Evolutionary conservation across 108 stramenopile genomes (phyloP).

Genomic region (Aureococcus anophagefferens): DNA sequence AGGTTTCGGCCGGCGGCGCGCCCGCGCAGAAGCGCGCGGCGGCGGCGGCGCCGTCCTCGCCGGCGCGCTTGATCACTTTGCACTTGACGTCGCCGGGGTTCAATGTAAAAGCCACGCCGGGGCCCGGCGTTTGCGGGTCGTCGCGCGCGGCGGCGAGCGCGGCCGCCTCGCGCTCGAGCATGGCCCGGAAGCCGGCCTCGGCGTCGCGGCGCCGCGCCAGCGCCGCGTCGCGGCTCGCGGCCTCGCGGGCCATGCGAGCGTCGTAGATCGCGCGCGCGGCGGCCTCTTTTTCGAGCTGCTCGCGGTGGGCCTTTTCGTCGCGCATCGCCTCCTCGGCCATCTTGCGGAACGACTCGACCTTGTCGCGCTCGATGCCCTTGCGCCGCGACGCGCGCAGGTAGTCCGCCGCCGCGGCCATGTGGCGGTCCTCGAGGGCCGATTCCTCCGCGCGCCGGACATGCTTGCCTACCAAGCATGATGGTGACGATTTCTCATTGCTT

Average conservation of each 20-base stretch:
- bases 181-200: neutral
- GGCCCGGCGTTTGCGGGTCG: too few species aligned
- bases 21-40: neutral
- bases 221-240: neutral
- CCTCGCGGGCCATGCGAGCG: neutral
- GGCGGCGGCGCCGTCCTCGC: neutral
- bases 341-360: neutral
- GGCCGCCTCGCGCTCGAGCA: neutral
- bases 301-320: neutral
- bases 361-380: neutral
- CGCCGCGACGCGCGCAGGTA: neutral
- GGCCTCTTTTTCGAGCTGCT: neutral
- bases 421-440: neutral
- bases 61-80: neutral
- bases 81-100: too few species aligned
- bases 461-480: neutral
- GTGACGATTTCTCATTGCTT: too few species aligned
- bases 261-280: neutral
- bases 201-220: neutral
- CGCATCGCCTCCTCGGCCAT: neutral
- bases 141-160: too few species aligned
- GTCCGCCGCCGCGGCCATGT: neutral
- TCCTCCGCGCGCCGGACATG: neutral
- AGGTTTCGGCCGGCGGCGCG: neutral
- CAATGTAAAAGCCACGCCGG: too few species aligned